Percentiles rank a stretch among this genome's conserved stretches.
Evolutionary conservation across 2,329 filamentous ascomycete genomes (phyloP).

Genomic region (Xylaria sp.): DNA sequence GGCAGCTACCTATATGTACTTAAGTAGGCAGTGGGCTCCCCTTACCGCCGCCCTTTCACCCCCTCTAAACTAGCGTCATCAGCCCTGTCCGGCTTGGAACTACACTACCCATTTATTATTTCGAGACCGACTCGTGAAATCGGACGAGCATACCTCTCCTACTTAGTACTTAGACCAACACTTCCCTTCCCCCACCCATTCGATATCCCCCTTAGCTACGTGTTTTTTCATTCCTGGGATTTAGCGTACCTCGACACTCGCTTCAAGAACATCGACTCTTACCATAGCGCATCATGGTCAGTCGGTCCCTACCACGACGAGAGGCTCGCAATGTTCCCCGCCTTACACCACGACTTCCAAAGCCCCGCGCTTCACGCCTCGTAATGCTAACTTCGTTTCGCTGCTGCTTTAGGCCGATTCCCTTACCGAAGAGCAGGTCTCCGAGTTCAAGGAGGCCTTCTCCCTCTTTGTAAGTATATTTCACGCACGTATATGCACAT

Average conservation of each 20-base stretch:
- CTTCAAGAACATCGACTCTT: constrained; percentile 19
- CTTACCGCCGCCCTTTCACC: constrained; percentile 12
- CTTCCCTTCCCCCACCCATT: constrained; percentile 30
- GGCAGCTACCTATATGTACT: background rate
- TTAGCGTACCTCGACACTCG: constrained; percentile 22
- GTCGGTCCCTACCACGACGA: constrained; percentile 9
- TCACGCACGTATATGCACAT: background rate
- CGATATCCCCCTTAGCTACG: constrained; percentile 20
- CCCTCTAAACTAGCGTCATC: constrained; percentile 32
- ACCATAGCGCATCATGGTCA: constrained; percentile 35
- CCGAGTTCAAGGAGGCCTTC: constrained; percentile 99
- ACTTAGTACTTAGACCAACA: constrained; percentile 18
- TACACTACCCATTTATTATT: constrained; percentile 29
- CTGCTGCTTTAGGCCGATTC: constrained; percentile 80
- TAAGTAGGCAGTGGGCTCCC: background rate
- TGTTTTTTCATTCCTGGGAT: constrained; percentile 15
- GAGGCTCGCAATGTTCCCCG: constrained; percentile 22
- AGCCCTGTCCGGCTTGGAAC: constrained; percentile 31
- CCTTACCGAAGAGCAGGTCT: constrained; percentile 99
- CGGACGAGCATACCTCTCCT: constrained; percentile 15
- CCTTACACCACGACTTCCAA: constrained; percentile 41
- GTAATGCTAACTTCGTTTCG: constrained; percentile 39
- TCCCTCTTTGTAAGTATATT: constrained; percentile 90
- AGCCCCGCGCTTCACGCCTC: constrained; percentile 40
- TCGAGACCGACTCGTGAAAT: constrained; percentile 26